Evolutionary conservation across 2,329 filamentous ascomycete species (phyloP).

Genomic region (Claviceps capensis): DNA sequence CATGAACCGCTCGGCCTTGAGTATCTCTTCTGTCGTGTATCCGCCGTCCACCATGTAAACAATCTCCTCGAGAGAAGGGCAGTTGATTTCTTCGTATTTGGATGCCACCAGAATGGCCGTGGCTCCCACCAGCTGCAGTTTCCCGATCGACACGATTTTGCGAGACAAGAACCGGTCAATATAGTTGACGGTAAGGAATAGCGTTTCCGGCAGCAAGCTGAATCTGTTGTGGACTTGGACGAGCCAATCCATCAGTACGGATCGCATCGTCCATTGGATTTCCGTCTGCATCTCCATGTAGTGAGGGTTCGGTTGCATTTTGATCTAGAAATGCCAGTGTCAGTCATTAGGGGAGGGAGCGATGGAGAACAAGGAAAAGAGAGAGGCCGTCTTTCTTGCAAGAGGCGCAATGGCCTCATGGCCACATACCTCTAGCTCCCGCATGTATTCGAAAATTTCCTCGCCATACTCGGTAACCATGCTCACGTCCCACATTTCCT

Average conservation of each 20-base stretch:
- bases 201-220: constrained; percentile 77
- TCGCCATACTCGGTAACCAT: constrained; percentile 97
- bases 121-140: constrained; percentile 89
- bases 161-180: constrained; percentile 90
- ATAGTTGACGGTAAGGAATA: constrained; percentile 92
- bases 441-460: constrained; percentile 92
- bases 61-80: constrained; percentile 86
- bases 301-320: constrained; percentile 73
- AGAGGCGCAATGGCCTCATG: neutral
- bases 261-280: constrained; percentile 97
- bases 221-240: constrained; percentile 93
- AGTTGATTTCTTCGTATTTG: constrained; percentile 99
- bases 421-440: constrained; percentile 63
- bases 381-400: neutral
- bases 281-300: constrained; percentile 98
- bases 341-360: neutral
- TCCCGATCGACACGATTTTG: constrained; percentile 90
- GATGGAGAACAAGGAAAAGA: neutral
- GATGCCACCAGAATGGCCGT: constrained; percentile 92
- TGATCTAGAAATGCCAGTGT: constrained; percentile 34
- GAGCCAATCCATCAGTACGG: constrained; percentile 94
- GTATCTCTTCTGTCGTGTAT: constrained; percentile 79
- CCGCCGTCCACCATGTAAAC: constrained; percentile 96
- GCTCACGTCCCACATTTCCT: constrained; percentile 84
- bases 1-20: constrained; percentile 98